Evolutionary conservation across 2,329 filamentous ascomycete species (phyloP).

Genomic region (Colletotrichum musicola): DNA sequence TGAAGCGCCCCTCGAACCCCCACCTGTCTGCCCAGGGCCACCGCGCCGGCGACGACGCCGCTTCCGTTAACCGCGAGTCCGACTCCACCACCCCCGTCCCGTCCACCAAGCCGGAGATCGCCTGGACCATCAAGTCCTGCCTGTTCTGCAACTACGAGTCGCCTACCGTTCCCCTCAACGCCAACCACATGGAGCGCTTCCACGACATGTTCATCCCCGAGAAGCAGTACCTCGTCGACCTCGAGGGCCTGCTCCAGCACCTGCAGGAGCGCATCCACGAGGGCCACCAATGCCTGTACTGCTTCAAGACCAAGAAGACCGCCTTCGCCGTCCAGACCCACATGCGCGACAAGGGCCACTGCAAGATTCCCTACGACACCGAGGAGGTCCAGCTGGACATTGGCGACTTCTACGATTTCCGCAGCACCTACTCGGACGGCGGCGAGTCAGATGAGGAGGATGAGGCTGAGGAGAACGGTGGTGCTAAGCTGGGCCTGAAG

Average conservation of each 20-base stretch:
- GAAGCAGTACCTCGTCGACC: slow-evolving; percentile 82
- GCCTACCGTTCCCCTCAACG: slow-evolving; percentile 79
- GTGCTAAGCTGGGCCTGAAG: slow-evolving; percentile 77
- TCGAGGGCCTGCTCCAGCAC: slow-evolving; percentile 83
- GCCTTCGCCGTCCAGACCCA: slow-evolving; percentile 89
- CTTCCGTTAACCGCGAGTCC: slow-evolving; percentile 55
- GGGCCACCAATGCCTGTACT: slow-evolving; percentile 87
- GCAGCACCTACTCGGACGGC: slow-evolving; percentile 91
- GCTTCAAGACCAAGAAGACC: slow-evolving; percentile 84
- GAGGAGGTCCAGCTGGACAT: slow-evolving; percentile 94
- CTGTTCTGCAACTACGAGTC: slow-evolving; percentile 94
- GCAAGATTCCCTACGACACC: slow-evolving; percentile 92
- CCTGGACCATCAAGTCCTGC: slow-evolving; percentile 69
- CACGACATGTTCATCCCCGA: slow-evolving; percentile 98
- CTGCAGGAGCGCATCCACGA: slow-evolving; percentile 85
- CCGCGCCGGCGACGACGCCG: slow-evolving; percentile 54
- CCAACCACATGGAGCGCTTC: slow-evolving; percentile 89
- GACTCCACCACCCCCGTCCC: slow-evolving; percentile 56
- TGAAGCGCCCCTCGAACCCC: slow-evolving; percentile 68
- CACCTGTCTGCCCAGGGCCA: slow-evolving; percentile 56
- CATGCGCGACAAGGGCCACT: slow-evolving; percentile 97
- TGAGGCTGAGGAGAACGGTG: slow-evolving; percentile 65
- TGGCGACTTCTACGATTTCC: slow-evolving; percentile 97
- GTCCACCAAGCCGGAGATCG: slow-evolving; percentile 49
- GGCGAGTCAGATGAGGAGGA: slow-evolving; percentile 73